Conservation (phyloP, 2,329 filamentous ascomycete genomes). For the Xylariomycetidae sp. region DNA sequence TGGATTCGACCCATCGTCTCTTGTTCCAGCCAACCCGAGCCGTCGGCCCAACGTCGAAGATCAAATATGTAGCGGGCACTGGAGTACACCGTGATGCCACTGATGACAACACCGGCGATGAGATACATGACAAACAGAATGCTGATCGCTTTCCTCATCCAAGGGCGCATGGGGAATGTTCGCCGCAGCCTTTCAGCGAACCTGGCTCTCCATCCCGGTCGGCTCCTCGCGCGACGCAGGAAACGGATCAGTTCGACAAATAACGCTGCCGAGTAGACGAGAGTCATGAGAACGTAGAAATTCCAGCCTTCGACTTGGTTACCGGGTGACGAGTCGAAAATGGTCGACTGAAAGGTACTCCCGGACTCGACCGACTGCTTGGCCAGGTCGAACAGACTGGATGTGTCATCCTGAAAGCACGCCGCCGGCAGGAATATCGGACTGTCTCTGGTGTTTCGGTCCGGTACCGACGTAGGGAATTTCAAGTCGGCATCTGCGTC, state of each 20-base stretch:
- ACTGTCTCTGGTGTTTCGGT: conserved; percentile 13
- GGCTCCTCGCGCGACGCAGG: conserved; percentile 13
- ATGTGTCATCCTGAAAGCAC: conserved; percentile 23
- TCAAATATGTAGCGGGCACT: conserved; percentile 21
- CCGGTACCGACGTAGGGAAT: conserved; percentile 26
- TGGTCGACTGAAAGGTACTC: conserved; percentile 12
- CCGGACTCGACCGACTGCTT: conserved; percentile 10
- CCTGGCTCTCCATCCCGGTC: conserved; percentile 12
- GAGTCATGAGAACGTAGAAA: conserved; percentile 17
- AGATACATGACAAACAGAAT: conserved; percentile 16
- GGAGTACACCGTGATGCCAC: conserved; percentile 14
- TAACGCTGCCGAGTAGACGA: conserved; percentile 19
- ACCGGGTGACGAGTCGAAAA: conserved; percentile 11
- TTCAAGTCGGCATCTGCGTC: conserved; percentile 10
- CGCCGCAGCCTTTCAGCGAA: conserved; percentile 6
- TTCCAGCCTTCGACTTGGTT: conserved; percentile 23
- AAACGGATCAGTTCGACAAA: conserved; percentile 17
- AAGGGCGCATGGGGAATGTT: conserved; percentile 4
- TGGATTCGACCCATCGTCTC: conserved; percentile 18
- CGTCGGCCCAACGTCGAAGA: conserved; percentile 23
- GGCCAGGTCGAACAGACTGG: conserved; percentile 8
- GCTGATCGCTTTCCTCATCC: conserved; percentile 6
- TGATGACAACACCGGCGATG: conserved; percentile 18
- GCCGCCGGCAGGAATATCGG: conserved; percentile 26
- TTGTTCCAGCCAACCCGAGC: conserved; percentile 19